Evolutionary conservation across 1,139 yeast genomes (phyloP).

Genomic region (Lodderomyces metapsilosis): DNA sequence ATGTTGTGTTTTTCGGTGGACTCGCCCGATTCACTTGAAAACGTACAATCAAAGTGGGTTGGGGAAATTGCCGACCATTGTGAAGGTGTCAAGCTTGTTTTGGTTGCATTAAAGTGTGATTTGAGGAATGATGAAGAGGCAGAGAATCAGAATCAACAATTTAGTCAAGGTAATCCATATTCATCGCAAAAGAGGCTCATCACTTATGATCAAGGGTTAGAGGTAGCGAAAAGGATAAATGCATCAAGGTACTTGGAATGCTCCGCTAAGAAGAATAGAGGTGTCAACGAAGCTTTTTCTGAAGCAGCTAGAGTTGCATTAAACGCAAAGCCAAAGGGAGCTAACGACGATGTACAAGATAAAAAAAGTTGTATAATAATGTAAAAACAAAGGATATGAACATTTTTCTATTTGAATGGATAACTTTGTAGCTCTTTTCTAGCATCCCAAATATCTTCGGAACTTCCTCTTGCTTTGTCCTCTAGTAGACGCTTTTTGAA

Average conservation of each 20-base stretch:
- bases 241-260: conserved; percentile 87
- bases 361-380: conserved; percentile 42
- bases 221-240: conserved; percentile 79
- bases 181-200: conserved; percentile 55
- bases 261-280: conserved; percentile 88
- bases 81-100: conserved; percentile 89
- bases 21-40: conserved; percentile 89
- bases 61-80: conserved; percentile 96
- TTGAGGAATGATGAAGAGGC: conserved; percentile 55
- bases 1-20: conserved; percentile 96
- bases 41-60: conserved; percentile 93
- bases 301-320: conserved; percentile 96
- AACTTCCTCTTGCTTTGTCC: conserved; percentile 63
- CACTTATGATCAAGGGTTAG: conserved; percentile 33
- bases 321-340: conserved; percentile 83
- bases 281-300: conserved; percentile 94
- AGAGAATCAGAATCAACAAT: conserved; percentile 25
- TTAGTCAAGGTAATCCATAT: conserved; percentile 28
- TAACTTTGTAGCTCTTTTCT: conserved; percentile 32
- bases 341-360: conserved; percentile 50
- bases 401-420: conserved; percentile 19
- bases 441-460: conserved; percentile 80
- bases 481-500: conserved; percentile 63
- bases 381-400: conserved; percentile 19
- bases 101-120: conserved; percentile 94